These are phyloP conservation scores for Chaetoceros muelleri DNA, from an alignment of 108 stramenopile genomes.

Conservation along the genomic window DNA sequence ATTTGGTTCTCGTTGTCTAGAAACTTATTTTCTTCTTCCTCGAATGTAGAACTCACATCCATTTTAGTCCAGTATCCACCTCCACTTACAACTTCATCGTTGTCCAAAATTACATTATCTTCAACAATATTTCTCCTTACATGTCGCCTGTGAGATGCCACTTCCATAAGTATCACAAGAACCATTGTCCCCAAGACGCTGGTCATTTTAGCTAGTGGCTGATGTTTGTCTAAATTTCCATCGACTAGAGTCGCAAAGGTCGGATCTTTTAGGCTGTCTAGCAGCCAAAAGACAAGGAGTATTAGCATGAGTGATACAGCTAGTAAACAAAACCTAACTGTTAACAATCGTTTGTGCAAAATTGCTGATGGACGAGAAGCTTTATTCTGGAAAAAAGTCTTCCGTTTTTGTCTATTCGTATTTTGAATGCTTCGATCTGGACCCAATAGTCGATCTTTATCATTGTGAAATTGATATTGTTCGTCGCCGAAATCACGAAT, in stretches of 20 bases:
- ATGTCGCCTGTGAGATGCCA: conserved; percentile 24
- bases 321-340: neutral
- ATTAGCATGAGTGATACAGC: conserved; percentile 19
- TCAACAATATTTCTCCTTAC: conserved; percentile 3
- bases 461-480: neutral
- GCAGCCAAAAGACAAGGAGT: conserved; percentile 66
- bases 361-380: neutral
- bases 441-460: neutral
- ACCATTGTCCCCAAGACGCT: conserved; percentile 56
- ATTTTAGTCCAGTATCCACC: conserved; percentile 35
- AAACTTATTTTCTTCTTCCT: conserved; percentile 15
- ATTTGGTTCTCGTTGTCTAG: conserved; percentile 11
- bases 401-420: too few species aligned
- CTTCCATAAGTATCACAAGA: conserved; percentile 61
- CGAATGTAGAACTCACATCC: conserved; percentile 1
- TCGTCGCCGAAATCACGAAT: too few species aligned
- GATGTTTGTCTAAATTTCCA: conserved; percentile 74
- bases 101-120: conserved; percentile 20
- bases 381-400: neutral
- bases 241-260: conserved; percentile 74
- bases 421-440: too few species aligned
- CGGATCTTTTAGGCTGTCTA: conserved; percentile 92
- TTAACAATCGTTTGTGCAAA: neutral
- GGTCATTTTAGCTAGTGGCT: conserved; percentile 81
- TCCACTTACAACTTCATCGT: conserved; percentile 26